These are phyloP conservation scores for Leccinum variabile DNA, from an alignment of 1,284 basidiomycete species.

Conservation along the genomic window DNA sequence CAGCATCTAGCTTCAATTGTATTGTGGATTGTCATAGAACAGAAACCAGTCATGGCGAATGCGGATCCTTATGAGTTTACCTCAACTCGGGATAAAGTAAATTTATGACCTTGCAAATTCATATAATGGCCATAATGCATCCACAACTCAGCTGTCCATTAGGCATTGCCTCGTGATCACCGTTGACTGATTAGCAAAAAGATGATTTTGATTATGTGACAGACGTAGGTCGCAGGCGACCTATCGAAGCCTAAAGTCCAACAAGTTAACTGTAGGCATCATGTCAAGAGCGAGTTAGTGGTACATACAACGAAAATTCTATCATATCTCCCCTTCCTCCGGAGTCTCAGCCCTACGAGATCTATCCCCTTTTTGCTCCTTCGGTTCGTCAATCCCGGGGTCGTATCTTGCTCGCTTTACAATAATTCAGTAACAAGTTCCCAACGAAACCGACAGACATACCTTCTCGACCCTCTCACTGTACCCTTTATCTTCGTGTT, in stretches of 20 bases:
- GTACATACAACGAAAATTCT: conserved; percentile 12
- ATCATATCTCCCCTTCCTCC: conserved; percentile 79
- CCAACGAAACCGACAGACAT: conserved; percentile 18
- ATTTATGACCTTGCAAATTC: conserved; percentile 1
- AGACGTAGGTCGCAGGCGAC: not conserved
- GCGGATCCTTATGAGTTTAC: conserved; percentile 8
- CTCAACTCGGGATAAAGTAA: conserved; percentile 8
- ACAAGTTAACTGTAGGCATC: conserved; percentile 3
- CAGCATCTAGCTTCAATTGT: conserved; percentile 4
- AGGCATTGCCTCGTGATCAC: not conserved
- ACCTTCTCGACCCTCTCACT: conserved; percentile 70
- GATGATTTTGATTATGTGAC: not conserved
- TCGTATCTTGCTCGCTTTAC: conserved; percentile 57
- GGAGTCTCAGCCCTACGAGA: conserved; percentile 59
- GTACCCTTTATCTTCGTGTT: conserved; percentile 40
- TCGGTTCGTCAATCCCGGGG: conserved; percentile 39
- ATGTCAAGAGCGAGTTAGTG: not conserved
- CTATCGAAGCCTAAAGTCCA: not conserved
- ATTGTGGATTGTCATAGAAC: conserved; percentile 2
- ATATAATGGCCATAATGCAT: not conserved
- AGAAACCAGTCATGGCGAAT: conserved; percentile 1
- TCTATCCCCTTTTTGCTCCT: conserved; percentile 42
- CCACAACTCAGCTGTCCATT: not conserved
- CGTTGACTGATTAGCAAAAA: conserved; percentile 6
- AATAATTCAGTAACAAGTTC: conserved; percentile 8